A percentile compares a stretch with the other conserved stretches of the same genome.
These are phyloP conservation scores for Paxillus ammoniavirescens DNA, from an alignment of 768 basidiomycete species.

Conservation along the genomic window DNA sequence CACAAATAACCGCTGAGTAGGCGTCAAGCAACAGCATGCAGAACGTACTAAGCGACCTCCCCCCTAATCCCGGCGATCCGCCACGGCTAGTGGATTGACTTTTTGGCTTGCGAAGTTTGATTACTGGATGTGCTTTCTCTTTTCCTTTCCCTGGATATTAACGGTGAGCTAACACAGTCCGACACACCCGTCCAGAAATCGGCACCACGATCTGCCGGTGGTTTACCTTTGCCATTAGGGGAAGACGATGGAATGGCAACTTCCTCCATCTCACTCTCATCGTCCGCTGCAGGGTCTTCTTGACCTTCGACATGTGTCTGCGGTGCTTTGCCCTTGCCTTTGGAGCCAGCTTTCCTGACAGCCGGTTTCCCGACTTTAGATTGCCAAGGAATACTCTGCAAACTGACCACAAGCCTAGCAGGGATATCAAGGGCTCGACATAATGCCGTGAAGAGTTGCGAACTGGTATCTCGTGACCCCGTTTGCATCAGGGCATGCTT, in stretches of 20 bases:
- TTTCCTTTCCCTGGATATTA: constrained; percentile 51
- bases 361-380: constrained; percentile 54
- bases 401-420: constrained; percentile 80
- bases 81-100: constrained; percentile 45
- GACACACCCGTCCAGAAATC: background rate
- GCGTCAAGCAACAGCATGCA: constrained; percentile 3
- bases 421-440: constrained; percentile 87
- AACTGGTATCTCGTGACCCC: constrained; percentile 83
- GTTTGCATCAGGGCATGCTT: constrained; percentile 81
- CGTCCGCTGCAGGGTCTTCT: constrained; percentile 29
- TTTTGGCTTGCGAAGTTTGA: constrained; percentile 58
- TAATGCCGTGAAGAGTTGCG: constrained; percentile 88
- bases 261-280: constrained; percentile 40
- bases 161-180: constrained; percentile 6
- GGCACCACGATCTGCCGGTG: constrained; percentile 9
- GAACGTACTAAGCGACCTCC: constrained; percentile 18
- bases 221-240: constrained; percentile 34
- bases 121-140: constrained; percentile 51
- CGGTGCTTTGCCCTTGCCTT: constrained; percentile 36
- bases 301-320: constrained; percentile 18
- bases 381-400: constrained; percentile 94
- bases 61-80: constrained; percentile 23
- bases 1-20: constrained; percentile 24
- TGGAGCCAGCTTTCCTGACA: constrained; percentile 37
- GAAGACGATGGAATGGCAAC: constrained; percentile 28